Evolutionary conservation across 495 filamentous ascomycete genomes (phyloP).

Genomic region (Chaetomium cochliodes): DNA sequence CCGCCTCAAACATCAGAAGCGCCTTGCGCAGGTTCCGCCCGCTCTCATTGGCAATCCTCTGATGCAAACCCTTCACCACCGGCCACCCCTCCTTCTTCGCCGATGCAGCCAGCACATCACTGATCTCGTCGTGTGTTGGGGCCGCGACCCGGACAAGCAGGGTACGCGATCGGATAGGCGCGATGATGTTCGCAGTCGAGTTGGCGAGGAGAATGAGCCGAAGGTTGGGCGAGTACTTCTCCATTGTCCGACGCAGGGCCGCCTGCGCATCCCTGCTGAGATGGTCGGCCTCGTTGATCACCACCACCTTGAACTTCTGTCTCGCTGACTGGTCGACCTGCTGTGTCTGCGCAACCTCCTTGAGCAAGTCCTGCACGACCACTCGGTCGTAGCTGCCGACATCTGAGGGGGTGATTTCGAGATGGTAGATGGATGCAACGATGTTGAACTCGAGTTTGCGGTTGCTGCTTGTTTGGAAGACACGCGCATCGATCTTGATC

Average conservation of each 20-base stretch:
- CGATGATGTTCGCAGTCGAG: slow-evolving; percentile 95
- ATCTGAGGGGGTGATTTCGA: slow-evolving; percentile 96
- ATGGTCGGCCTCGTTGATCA: slow-evolving; percentile 99
- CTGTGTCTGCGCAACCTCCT: slow-evolving; percentile 97
- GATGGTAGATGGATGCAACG: slow-evolving; percentile 90
- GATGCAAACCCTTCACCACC: slow-evolving; percentile 66
- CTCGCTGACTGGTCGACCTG: slow-evolving; percentile 87
- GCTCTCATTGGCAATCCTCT: slow-evolving; percentile 85
- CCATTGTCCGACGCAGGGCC: slow-evolving; percentile 92
- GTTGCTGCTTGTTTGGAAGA: slow-evolving; percentile 92
- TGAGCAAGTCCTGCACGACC: slow-evolving; percentile 90
- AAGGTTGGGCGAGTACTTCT: slow-evolving; percentile 96
- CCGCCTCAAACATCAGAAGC: slow-evolving; percentile 91
- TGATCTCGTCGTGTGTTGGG: slow-evolving; percentile 81
- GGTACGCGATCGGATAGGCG: slow-evolving; percentile 85
- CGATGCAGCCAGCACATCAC: slow-evolving; percentile 67
- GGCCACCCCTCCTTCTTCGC: slow-evolving; percentile 76
- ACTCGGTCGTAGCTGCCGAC: slow-evolving; percentile 97
- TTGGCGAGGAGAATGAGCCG: slow-evolving; percentile 90
- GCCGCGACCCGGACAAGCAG: slow-evolving; percentile 89
- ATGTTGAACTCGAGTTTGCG: slow-evolving; percentile 99
- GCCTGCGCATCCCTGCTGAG: slow-evolving; percentile 93
- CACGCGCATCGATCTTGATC: slow-evolving; percentile 93
- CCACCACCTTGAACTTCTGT: slow-evolving; percentile 95
- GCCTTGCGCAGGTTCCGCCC: slow-evolving; percentile 87